Evolutionary conservation across 2,329 filamentous ascomycete genomes (phyloP).

Genomic region (Pseudopithomyces chartarum): DNA sequence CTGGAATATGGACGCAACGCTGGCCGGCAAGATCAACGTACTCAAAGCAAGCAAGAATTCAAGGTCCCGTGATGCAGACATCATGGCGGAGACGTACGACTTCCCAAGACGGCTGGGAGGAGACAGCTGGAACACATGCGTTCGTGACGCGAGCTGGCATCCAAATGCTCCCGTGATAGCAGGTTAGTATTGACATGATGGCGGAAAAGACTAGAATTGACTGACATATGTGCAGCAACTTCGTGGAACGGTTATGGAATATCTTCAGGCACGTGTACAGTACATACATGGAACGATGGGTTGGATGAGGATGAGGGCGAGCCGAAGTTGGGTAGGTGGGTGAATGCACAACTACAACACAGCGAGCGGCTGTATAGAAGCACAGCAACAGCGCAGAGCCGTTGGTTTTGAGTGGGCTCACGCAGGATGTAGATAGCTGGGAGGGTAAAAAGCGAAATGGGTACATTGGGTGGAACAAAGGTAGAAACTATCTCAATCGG

Average conservation of each 20-base stretch:
- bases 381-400: conserved; percentile 23
- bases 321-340: conserved; percentile 39
- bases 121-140: conserved; percentile 72
- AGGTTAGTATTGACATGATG: conserved; percentile 49
- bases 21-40: conserved; percentile 80
- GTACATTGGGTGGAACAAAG: not conserved
- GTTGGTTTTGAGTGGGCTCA: conserved; percentile 19
- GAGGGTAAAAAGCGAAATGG: not conserved
- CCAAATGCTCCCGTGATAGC: conserved; percentile 81
- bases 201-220: conserved; percentile 16
- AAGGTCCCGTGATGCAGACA: conserved; percentile 59
- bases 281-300: conserved; percentile 78
- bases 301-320: conserved; percentile 64
- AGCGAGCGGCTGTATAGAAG: conserved; percentile 42
- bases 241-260: conserved; percentile 81
- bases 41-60: conserved; percentile 68
- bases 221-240: conserved; percentile 62
- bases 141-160: conserved; percentile 90
- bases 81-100: conserved; percentile 62
- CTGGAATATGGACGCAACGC: conserved; percentile 90
- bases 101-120: conserved; percentile 60
- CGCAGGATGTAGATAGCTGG: not conserved
- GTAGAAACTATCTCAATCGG: too few species aligned
- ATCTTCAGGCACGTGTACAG: conserved; percentile 73
- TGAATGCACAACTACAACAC: conserved; percentile 44